A percentile compares a stretch with the other conserved stretches of the same genome.
Evolutionary conservation across 176 grass and related monocot species (phyloP).

Genomic region (Rhynchospora pubera): DNA sequence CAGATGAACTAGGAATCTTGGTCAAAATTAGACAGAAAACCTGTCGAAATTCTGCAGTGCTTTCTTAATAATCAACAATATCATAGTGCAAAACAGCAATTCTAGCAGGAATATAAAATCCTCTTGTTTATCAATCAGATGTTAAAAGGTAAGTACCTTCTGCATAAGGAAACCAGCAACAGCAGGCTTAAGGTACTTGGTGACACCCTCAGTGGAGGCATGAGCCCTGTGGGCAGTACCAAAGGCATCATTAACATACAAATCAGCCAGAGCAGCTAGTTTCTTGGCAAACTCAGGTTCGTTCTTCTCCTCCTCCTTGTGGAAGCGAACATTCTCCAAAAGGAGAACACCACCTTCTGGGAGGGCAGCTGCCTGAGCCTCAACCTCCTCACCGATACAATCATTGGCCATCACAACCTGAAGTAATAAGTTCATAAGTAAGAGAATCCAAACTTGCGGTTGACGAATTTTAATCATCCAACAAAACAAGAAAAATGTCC

Average conservation of each 20-base stretch:
- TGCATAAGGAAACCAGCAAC: conserved; percentile 99
- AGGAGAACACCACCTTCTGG: conserved; percentile 85
- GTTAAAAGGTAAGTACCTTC: conserved; percentile 44
- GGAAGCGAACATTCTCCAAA: conserved; percentile 91
- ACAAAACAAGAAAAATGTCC: not conserved
- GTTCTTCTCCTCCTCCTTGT: conserved; percentile 98
- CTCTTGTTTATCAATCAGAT: not conserved
- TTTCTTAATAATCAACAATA: not conserved
- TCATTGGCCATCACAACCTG: conserved; percentile 92
- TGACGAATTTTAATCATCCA: not conserved
- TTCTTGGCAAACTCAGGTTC: conserved; percentile 93
- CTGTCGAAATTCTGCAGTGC: not conserved
- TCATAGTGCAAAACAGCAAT: not conserved
- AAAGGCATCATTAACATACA: conserved; percentile 95
- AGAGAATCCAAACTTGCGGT: not conserved
- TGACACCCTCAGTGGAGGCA: conserved; percentile 88
- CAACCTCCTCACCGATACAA: conserved; percentile 83
- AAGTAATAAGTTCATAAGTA: not conserved
- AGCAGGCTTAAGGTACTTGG: conserved; percentile 80
- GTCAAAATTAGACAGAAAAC: not conserved
- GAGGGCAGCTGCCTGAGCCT: conserved; percentile 56
- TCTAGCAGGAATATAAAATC: too few species aligned
- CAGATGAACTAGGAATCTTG: not conserved
- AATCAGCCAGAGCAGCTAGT: conserved; percentile 78
- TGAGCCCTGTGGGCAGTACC: conserved; percentile 87